These are phyloP conservation scores for Ogataea thermomethanolica DNA, from an alignment of 805 yeast genomes.

Conservation along the genomic window DNA sequence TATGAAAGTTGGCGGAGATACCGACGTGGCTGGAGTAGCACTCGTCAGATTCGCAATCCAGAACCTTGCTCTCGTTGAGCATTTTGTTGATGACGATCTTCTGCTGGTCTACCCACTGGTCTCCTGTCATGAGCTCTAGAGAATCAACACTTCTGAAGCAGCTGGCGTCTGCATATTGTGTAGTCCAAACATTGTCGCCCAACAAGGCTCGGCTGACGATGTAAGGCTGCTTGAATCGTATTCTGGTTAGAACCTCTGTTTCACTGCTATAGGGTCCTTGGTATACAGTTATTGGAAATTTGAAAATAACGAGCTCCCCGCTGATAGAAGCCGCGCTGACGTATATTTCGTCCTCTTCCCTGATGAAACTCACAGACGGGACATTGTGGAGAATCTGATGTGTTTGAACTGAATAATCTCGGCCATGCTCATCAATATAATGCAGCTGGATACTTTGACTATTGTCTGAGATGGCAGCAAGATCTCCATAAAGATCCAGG, in stretches of 20 bases:
- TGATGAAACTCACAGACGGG: constrained; percentile 45
- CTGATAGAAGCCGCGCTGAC: constrained; percentile 42
- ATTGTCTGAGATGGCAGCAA: constrained; percentile 54
- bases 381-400: constrained; percentile 51
- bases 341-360: constrained; percentile 26
- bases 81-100: constrained; percentile 29
- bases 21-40: constrained; percentile 40
- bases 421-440: constrained; percentile 25
- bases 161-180: constrained; percentile 35
- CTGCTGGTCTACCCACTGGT: constrained; percentile 36
- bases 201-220: constrained; percentile 34
- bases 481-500: constrained; percentile 40
- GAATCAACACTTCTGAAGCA: constrained; percentile 50
- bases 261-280: constrained; percentile 12
- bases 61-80: constrained; percentile 38
- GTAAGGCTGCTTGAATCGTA: constrained; percentile 34
- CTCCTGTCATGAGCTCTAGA: constrained; percentile 47
- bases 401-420: constrained; percentile 27
- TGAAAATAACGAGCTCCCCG: constrained; percentile 39
- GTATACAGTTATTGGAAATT: constrained; percentile 26
- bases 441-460: constrained; percentile 43
- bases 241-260: constrained; percentile 9
- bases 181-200: constrained; percentile 54
- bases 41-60: constrained; percentile 40
- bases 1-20: constrained; percentile 33